These are phyloP conservation scores for Talaromyces albobiverticillius DNA, from an alignment of 2,329 filamentous ascomycete genomes.

Conservation along the genomic window DNA sequence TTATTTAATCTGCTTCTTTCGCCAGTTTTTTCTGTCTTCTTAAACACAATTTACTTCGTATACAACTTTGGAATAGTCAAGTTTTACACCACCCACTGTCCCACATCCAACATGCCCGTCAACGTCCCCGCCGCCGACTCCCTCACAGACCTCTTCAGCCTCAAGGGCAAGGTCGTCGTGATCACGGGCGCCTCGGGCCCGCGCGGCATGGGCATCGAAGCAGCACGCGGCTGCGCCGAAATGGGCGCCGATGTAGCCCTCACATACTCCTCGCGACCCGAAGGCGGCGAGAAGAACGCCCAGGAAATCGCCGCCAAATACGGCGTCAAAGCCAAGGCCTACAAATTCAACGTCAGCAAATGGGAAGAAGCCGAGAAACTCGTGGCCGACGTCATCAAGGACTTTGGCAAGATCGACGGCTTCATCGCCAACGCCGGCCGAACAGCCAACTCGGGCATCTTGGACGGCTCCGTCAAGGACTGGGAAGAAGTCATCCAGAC, in stretches of 20 bases:
- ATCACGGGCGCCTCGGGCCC: slow-evolving; percentile 56
- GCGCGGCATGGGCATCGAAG: slow-evolving; percentile 66
- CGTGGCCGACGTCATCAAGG: slow-evolving; percentile 59
- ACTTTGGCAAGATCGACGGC: slow-evolving; percentile 68
- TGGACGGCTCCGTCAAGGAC: slow-evolving; percentile 68
- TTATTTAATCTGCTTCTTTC: too few species aligned
- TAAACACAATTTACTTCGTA: too few species aligned
- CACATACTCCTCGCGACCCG: slow-evolving; percentile 63
- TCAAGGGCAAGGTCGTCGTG: slow-evolving; percentile 47
- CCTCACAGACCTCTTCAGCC: slow-evolving; percentile 44
- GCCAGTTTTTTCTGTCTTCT: too few species aligned
- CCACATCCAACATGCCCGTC: slow-evolving; percentile 32
- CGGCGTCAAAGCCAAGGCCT: slow-evolving; percentile 65
- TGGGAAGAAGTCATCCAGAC: slow-evolving; percentile 76
- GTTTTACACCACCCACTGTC: background rate
- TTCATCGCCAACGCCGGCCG: slow-evolving; percentile 70
- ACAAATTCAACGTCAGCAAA: slow-evolving; percentile 61
- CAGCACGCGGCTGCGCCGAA: slow-evolving; percentile 63
- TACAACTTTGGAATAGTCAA: too few species aligned
- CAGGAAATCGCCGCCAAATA: slow-evolving; percentile 59
- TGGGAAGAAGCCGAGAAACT: slow-evolving; percentile 57
- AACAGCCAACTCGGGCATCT: slow-evolving; percentile 65
- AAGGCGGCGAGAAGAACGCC: slow-evolving; percentile 65
- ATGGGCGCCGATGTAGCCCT: slow-evolving; percentile 63
- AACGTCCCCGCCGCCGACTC: slow-evolving; percentile 31